These are phyloP conservation scores for Apophysomyces sp. DNA, from an alignment of 371 early-diverging fungal genomes.

Conservation along the genomic window DNA sequence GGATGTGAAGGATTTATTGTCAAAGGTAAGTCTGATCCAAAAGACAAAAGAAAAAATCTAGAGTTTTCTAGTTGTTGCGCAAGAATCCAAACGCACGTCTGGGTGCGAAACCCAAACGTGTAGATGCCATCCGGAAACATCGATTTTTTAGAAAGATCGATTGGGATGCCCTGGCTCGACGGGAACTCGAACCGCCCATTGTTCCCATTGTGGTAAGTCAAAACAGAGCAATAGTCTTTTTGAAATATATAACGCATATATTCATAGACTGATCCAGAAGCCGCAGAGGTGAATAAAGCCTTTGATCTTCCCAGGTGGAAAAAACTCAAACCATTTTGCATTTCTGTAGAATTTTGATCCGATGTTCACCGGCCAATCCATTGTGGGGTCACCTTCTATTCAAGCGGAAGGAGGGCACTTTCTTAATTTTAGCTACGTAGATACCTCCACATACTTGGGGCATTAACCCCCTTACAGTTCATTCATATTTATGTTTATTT, in stretches of 20 bases:
- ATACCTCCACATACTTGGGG: slow-evolving; percentile 1
- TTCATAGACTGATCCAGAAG: slow-evolving; percentile 41
- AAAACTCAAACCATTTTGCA: background rate
- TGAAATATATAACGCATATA: background rate
- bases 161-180: slow-evolving; percentile 69
- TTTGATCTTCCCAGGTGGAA: background rate
- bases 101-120: slow-evolving; percentile 66
- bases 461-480: background rate
- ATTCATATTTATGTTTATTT: background rate
- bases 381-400: slow-evolving; percentile 9
- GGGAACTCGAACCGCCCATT: slow-evolving; percentile 74
- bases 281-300: slow-evolving; percentile 41
- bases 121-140: slow-evolving; percentile 81
- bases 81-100: slow-evolving; percentile 73
- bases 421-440: slow-evolving; percentile 37
- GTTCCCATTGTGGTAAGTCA: slow-evolving; percentile 67
- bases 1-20: slow-evolving; percentile 62
- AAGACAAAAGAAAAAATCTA: background rate
- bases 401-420: slow-evolving; percentile 17
- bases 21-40: slow-evolving; percentile 25
- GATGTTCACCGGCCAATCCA: slow-evolving; percentile 24
- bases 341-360: slow-evolving; percentile 37
- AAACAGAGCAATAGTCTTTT: background rate
- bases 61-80: slow-evolving; percentile 57
- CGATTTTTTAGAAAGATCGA: slow-evolving; percentile 87